Conservation (phyloP, 768 basidiomycete species). For the Dictyophora rubrovolvata region DNA sequence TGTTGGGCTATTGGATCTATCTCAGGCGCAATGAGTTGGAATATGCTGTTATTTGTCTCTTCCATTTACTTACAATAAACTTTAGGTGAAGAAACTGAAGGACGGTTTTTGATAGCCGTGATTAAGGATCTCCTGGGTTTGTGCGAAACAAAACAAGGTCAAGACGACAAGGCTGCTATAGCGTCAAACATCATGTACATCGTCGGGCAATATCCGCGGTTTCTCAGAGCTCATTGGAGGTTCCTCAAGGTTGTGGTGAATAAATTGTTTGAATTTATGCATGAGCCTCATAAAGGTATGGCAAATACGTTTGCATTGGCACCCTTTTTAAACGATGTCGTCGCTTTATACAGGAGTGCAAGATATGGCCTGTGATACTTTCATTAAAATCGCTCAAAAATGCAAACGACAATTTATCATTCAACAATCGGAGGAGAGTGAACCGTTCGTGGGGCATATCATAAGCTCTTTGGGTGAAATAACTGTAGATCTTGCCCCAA, state of each 20-base stretch:
- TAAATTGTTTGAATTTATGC: conserved; percentile 99
- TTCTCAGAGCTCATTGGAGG: conserved; percentile 99
- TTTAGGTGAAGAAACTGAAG: conserved; percentile 95
- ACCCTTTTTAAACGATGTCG: conserved; percentile 1
- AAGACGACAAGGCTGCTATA: conserved; percentile 99
- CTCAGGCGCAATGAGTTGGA: conserved; percentile 91
- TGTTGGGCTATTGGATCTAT: conserved; percentile 99
- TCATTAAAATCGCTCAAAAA: conserved; percentile 99
- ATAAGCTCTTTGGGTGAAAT: conserved; percentile 84
- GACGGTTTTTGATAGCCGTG: conserved; percentile 96
- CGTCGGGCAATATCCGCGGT: conserved; percentile 97
- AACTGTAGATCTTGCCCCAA: conserved; percentile 87
- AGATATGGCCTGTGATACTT: conserved; percentile 99
- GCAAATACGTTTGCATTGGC: not conserved
- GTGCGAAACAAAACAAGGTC: conserved; percentile 96
- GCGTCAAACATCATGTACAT: conserved; percentile 97
- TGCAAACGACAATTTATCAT: conserved; percentile 97
- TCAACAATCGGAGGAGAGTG: conserved; percentile 93
- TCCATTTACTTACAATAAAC: not conserved
- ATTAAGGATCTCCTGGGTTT: conserved; percentile 98
- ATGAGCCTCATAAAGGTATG: conserved; percentile 96
- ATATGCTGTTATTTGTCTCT: not conserved
- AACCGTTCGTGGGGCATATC: conserved; percentile 98
- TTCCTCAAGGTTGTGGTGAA: conserved; percentile 99
- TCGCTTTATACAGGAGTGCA: conserved; percentile 63